Conservation (phyloP, 2,329 filamentous ascomycete genomes). For the Phaeophleospora eucalypticola region DNA sequence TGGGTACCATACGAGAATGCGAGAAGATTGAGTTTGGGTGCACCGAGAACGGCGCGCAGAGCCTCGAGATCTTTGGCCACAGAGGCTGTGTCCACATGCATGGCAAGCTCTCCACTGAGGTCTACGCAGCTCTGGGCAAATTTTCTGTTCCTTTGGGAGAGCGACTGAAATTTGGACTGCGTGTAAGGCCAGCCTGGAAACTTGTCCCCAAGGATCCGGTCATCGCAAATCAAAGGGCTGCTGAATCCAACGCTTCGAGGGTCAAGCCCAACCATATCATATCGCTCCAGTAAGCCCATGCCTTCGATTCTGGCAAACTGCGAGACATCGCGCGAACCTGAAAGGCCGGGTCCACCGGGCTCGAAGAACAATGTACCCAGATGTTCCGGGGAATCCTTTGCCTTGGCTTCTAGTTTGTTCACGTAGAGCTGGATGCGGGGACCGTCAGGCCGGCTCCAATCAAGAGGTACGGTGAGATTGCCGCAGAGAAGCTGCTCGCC, state of each 20-base stretch:
- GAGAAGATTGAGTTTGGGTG: conserved; percentile 38
- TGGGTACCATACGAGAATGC: conserved; percentile 47
- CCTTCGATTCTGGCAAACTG: no score
- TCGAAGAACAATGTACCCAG: no score
- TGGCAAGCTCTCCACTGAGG: conserved; percentile 38
- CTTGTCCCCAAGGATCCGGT: not conserved
- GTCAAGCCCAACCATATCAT: not conserved
- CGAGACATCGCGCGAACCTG: no score
- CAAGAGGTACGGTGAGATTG: no score
- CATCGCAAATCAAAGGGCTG: not conserved
- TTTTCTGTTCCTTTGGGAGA: conserved; percentile 39
- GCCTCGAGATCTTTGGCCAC: conserved; percentile 37
- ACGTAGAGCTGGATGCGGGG: no score
- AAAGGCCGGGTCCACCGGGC: no score
- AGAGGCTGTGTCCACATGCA: conserved; percentile 42
- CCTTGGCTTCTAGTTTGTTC: no score
- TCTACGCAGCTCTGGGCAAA: conserved; percentile 40
- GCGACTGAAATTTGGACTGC: conserved; percentile 34
- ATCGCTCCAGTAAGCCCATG: no score
- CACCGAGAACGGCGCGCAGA: conserved; percentile 34
- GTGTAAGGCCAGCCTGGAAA: conserved; percentile 20
- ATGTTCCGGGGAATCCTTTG: no score
- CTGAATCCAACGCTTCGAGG: not conserved
- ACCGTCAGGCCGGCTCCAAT: no score
- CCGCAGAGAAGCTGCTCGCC: not conserved